Base-by-base conservation (phyloP, 257 asterid species). In the Scutellaria galericulata region DNA sequence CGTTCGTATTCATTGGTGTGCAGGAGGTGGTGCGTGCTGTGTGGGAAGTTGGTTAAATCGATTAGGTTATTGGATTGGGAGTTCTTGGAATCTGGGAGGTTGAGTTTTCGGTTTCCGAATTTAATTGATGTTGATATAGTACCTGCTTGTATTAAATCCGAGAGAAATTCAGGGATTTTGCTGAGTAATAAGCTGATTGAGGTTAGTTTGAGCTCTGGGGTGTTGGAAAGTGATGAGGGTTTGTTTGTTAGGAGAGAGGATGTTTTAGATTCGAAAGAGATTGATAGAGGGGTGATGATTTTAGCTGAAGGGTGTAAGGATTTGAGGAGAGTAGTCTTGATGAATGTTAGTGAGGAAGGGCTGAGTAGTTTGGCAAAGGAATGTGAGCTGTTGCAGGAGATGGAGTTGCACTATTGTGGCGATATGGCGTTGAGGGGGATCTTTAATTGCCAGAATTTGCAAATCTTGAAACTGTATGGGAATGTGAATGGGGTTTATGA, bases 1-100 rank as follows among this genome's bases (percentile, higher is more conserved):
- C 6, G 83, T 64, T 68, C 85, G 27, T 87, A 88, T 80, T 82
- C 96, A 0, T 74, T 88, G 83, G 99, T 91, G 50, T 91, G 98
- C 86, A 88, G 78, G 84, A 82, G 95, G 75, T 94, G 98, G 99
- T 83, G 88, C 62, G 71, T 75, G 70, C 63, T 91, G 18, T 84
- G 82, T 69, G 99, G 98, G 59, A 92, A 79, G 78, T 71, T 91
- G 74, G 83, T 91, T 54, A 75, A 67, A 59, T 81, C 86, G 14
- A 70, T 94, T 72, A 89, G 73, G 90, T 67, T 94, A 18, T 68
- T 86, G 75, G 97, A 94, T 67, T 94, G 99, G 99, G 99, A 89
- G 63, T 91, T 89, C 77, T 58, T 94, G 71, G 95, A 91, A 60
- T 94, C 97, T 18, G 99, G 98, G 70, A 90, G 97, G 83, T 78